phyloP scores from a whole-genome alignment of 1,284 basidiomycete species.

The Cutaneotrichosporon dermatis region DNA sequence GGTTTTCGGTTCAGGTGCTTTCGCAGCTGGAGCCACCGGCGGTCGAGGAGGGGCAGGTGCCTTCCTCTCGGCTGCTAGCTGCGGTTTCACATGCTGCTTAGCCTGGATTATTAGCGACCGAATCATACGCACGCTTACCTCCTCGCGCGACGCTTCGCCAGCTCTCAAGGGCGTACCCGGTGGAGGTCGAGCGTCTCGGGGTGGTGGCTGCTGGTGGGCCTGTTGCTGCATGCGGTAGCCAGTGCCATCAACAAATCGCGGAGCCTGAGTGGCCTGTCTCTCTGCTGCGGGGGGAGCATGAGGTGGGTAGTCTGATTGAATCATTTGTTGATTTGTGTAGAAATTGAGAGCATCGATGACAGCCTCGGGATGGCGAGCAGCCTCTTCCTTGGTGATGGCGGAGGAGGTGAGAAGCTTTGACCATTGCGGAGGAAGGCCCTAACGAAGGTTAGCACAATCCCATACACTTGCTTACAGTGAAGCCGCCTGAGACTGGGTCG shows the following conservation, averaged over 20 bases:
- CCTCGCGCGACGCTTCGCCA: background rate
- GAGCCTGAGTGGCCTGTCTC: slow-evolving; percentile 50
- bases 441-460: background rate
- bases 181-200: background rate
- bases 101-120: background rate
- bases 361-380: slow-evolving; percentile 92
- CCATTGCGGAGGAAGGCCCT: slow-evolving; percentile 98
- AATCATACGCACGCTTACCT: background rate
- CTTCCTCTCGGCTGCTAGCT: slow-evolving; percentile 45
- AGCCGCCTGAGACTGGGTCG: slow-evolving; percentile 86
- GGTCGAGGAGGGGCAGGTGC: slow-evolving; percentile 50
- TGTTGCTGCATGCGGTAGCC: slow-evolving; percentile 48
- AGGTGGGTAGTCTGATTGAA: slow-evolving; percentile 23
- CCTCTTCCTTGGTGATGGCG: slow-evolving; percentile 96
- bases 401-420: slow-evolving; percentile 89
- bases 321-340: slow-evolving; percentile 89
- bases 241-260: slow-evolving; percentile 71
- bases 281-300: slow-evolving; percentile 51
- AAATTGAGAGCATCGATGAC: slow-evolving; percentile 97
- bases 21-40: slow-evolving; percentile 6
- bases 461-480: slow-evolving; percentile 62
- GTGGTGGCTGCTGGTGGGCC: background rate
- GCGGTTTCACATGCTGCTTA: slow-evolving; percentile 1
- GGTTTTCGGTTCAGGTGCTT: too few species aligned
- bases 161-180: background rate